Conservation (phyloP, 2,329 filamentous ascomycete species). For the Colletotrichum salicis region DNA sequence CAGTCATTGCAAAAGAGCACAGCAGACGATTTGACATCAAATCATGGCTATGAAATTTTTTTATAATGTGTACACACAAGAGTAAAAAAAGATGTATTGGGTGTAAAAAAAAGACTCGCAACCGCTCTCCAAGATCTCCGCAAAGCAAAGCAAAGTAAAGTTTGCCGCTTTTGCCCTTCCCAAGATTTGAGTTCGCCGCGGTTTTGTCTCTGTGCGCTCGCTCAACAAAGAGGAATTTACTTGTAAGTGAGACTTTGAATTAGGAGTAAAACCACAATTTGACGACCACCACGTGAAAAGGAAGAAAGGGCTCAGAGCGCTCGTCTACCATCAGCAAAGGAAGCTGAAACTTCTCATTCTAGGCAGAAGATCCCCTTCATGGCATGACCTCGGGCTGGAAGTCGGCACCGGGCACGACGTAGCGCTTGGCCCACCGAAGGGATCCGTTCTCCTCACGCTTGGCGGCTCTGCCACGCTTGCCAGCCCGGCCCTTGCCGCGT, state of each 20-base stretch:
- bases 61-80: conserved; percentile 18
- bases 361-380: background rate
- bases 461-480: conserved; percentile 13
- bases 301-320: background rate
- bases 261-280: conserved; percentile 7
- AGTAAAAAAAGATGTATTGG: conserved; percentile 15
- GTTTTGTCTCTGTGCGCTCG: conserved; percentile 4
- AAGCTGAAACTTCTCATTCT: conserved; percentile 5
- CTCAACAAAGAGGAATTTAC: background rate
- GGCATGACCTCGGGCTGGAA: conserved; percentile 22
- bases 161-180: background rate
- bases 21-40: conserved; percentile 10
- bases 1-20: background rate
- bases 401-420: conserved; percentile 24
- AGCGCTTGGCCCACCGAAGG: conserved; percentile 30
- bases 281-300: background rate
- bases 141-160: conserved; percentile 7
- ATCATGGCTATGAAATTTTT: conserved; percentile 16
- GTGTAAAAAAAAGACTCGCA: background rate
- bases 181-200: background rate
- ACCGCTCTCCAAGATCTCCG: conserved; percentile 2
- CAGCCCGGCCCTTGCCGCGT: conserved; percentile 1
- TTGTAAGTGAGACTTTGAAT: background rate
- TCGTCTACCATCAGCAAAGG: background rate
- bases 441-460: background rate